Evolutionary conservation across 2,329 filamentous ascomycete genomes (phyloP), one percentile per base, ranked within the genome.

Genomic region (Penicillium brevicompactum): DNA sequence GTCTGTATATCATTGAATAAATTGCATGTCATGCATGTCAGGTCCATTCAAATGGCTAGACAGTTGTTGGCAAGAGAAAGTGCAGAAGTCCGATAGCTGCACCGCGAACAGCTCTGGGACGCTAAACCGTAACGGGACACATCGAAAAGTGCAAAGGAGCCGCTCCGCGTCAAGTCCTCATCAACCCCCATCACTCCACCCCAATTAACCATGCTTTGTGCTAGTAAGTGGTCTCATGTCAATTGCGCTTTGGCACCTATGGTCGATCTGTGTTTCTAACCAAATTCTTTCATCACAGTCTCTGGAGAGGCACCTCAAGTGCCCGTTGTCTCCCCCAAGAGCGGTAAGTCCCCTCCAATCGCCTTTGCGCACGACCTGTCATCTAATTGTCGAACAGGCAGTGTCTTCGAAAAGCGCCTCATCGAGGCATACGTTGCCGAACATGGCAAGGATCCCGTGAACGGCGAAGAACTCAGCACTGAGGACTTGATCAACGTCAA

Each of bases 221-320:
- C 86, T 74, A 89, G 83, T 86, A 82, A 82, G 77, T 84, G 4
- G 10, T 30, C 8, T 16, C 5, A 9, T 11, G 21, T 16, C 5
- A 11, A 31, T 45, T 30, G 5, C 7, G 37, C 18, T 76, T 40
- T 34, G 10, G 2, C 27, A 21, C 34, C 38, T 49, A 13, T 46
- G 13, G 34, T 40, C 50, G 48, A 45, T 32, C 4, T 1, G 10
- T 34, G 9, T 53, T 51, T n/a, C 62, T 70, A 49, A 72, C 45
- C 3, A 37, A 46, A 34, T 55, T 57, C 52, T 53, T 18, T 18
- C 22, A 47, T 53, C 57, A 52, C 70, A 96, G 93, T 99, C 76
- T 99, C 94, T 60, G 94, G 94, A 78, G 93, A 97, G 84, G 88
- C 91, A 79, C 93, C 94, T 63, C 90, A 96, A 79, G 88, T 92